phyloP scores from a whole-genome alignment of 495 filamentous ascomycete species.

The Hypomontagnella monticulosa region DNA sequence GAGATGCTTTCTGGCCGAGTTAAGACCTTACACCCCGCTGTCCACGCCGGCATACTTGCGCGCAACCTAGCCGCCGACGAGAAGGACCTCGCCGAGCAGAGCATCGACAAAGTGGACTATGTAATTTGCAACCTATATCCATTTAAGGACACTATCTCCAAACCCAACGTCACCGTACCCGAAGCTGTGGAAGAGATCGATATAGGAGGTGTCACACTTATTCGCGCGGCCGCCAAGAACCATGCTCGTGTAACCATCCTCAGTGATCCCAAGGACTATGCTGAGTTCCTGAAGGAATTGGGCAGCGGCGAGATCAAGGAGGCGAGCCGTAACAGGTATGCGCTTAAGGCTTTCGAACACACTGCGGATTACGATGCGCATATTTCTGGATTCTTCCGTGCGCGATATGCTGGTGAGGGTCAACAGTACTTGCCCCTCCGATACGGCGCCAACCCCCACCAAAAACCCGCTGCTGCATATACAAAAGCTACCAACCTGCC shows the following conservation, averaged over 20 bases:
- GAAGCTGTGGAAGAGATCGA: slow-evolving; percentile 99
- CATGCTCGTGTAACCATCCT: slow-evolving; percentile 94
- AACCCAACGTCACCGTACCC: slow-evolving; percentile 93
- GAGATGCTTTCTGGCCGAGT: slow-evolving; percentile 97
- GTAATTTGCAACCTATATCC: slow-evolving; percentile 99
- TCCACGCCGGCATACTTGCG: slow-evolving; percentile 93
- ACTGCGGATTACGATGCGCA: slow-evolving; percentile 97
- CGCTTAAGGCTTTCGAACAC: slow-evolving; percentile 96
- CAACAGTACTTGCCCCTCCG: slow-evolving; percentile 84
- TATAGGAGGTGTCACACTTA: slow-evolving; percentile 95
- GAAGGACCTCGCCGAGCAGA: slow-evolving; percentile 95
- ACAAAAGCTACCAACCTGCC: slow-evolving; percentile 76
- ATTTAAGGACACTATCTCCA: slow-evolving; percentile 96
- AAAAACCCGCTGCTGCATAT: slow-evolving; percentile 91
- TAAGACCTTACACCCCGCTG: slow-evolving; percentile 95
- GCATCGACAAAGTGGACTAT: slow-evolving; percentile 97
- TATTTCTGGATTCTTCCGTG: slow-evolving; percentile 96
- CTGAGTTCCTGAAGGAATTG: slow-evolving; percentile 90
- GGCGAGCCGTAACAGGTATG: slow-evolving; percentile 82
- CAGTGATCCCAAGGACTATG: slow-evolving; percentile 91
- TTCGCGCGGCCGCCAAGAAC: slow-evolving; percentile 97
- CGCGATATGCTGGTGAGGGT: slow-evolving; percentile 89
- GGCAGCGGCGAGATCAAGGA: slow-evolving; percentile 86
- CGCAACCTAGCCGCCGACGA: slow-evolving; percentile 91
- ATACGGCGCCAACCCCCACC: slow-evolving; percentile 97